Base-by-base conservation (phyloP, 495 filamentous ascomycete species). In the Schizothecium vesticola region DNA sequence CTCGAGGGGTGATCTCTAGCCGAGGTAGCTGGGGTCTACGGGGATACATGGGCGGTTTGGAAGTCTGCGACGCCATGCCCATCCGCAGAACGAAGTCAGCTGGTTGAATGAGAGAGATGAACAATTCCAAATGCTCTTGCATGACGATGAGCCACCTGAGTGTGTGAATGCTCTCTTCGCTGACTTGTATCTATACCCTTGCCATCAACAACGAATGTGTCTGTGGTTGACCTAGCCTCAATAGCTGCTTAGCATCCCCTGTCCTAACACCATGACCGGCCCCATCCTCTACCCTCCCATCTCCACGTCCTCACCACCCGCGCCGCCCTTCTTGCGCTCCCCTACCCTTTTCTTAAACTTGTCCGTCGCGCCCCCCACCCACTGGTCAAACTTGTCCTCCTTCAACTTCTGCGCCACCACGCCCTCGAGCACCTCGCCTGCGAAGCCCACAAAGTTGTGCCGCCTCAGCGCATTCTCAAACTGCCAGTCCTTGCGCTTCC, bases 401-500 rank as follows among this genome's bases (percentile, higher is more conserved):
- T 81, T 80, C 63, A 96, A 72, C 81, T 96, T 97, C 70, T 75
- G 69, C 70, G 79, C 81, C 56, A 91, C 90, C 29, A 97, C 93
- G 24, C 88, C 92, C 83, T 94, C 95, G 72, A 97, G 78, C 63
- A 96, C 83, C 84, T 98, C 95, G 57, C 91, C 92, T 64, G 93
- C 89, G 76, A 99, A 97, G 0, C 93, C 96, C 21, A 99, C 90
- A 80, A 99, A 98, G 76, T 99, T 99, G 79, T 95, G 94, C 73
- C 91, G 80, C 67, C 95, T 80, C 76, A 99, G 81, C 28, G 93
- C 92, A 80, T 99, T 98, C 86, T 99, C 95, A 88, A 94, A 98
- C 73, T 86, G 85, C 96, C 95, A 99, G 31, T 86, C 91, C 63
- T 81, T 84, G 65, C 95, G 81, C 87, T 96, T 97, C 77, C 85